Evolutionary conservation across 768 basidiomycete genomes (phyloP), one percentile per base, ranked within the genome.

Genomic region (Hydnomerulius pinastri): DNA sequence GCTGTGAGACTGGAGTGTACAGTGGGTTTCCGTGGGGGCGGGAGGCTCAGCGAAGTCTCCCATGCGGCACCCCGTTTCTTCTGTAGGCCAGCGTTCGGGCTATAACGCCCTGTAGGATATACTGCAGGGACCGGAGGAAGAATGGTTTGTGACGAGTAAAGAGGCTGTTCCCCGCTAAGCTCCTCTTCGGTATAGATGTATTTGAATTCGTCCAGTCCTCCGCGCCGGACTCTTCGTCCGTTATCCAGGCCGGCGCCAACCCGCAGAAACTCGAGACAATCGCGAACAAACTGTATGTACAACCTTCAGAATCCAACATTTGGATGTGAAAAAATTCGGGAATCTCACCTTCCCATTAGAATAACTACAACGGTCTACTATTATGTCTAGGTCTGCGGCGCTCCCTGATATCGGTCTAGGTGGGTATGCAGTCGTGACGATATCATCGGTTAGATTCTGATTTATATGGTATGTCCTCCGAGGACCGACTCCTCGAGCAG

Each of bases 231-330:
- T 21, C 90, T 77, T 20, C 81, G 77, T 35, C 82, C 85, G 53
- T 87, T 85, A 67, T 98, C 92, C 41, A 96, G 76, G 2, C 90
- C 87, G 6, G 83, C 91, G 15, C 92, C 93, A 28, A 92, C 71
- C 5, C 93, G 84, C 11, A 98, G 78, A 55, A 93, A 86, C 64
- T 97, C 93, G 29, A 97, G 71, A 60, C 95, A 98, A 63, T 97
- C 94, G 9, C 95, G 87, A n/a, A 97, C 95, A 67, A 92, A 93
- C 88, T 95, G 17, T 30, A 24, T 95, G 17, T 30, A 24, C 28
- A 27, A 43, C 17, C 12, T 15, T 50, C 47, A 41, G 23, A 38
- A 50, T 13, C 45, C 30, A 24, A 17, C 38, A 13, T 37, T 36
- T 18, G 24, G 33, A 49, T 39, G 6, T 13, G 6, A 25, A 46